Conservation (phyloP, 208 protist species). For the Leishmania major region DNA sequence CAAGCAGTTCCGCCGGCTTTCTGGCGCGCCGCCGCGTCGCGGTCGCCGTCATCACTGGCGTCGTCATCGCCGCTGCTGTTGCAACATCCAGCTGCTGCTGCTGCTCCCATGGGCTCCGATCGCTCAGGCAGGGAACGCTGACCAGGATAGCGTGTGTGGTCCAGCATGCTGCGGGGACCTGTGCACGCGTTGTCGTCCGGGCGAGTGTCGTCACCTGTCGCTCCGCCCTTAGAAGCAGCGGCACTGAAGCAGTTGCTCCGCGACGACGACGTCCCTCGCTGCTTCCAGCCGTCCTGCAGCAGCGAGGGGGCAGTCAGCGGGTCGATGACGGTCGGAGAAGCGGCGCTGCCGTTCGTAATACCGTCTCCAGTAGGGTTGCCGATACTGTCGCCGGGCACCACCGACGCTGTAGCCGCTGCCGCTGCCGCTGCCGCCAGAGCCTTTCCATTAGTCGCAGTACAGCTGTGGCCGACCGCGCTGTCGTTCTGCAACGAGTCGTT, state of each 20-base stretch:
- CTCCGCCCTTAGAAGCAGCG: not conserved
- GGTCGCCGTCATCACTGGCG: not conserved
- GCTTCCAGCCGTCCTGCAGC: not conserved
- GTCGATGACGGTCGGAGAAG: not conserved
- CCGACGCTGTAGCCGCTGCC: conserved; percentile 16
- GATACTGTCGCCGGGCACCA: conserved; percentile 4
- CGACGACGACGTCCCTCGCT: not conserved
- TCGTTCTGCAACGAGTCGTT: conserved; percentile 16
- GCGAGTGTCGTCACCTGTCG: not conserved
- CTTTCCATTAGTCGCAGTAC: conserved; percentile 15
- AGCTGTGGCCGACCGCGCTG: conserved; percentile 11
- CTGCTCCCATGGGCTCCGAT: too few relatives aligned
- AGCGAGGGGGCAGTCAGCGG: not conserved
- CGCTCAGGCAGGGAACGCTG: not conserved
- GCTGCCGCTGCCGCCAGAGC: conserved; percentile 18
- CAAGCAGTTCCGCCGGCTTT: too few relatives aligned
- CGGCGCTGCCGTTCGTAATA: conserved; percentile 10
- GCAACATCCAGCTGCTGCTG: not conserved
- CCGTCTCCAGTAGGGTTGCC: not conserved
- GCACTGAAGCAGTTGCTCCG: not conserved
- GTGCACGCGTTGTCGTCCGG: not conserved
- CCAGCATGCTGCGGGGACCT: not conserved
- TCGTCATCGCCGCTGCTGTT: not conserved
- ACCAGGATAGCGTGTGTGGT: not conserved
- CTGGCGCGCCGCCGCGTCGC: conserved; percentile 6